Base-by-base conservation (phyloP, 108 stramenopile genomes). In the Chaetoceros tenuissimus region DNA sequence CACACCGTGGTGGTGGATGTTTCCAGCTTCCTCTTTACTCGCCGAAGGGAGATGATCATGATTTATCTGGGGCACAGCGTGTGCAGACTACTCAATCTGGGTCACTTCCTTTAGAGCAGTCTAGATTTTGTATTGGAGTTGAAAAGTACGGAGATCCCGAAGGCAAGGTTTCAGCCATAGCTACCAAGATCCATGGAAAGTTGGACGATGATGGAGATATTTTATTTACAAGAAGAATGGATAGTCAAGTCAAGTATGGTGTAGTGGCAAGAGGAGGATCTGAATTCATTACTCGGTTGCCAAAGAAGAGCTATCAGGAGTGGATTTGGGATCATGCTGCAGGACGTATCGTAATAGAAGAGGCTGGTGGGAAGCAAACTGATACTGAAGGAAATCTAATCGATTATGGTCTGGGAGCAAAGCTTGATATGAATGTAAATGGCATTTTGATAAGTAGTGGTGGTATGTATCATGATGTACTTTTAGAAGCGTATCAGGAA, bases 311-410 rank as follows among this genome's bases (percentile, higher is more conserved):
- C 0, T 88, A 94, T 52, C 40, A 64, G 22, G 93, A 94, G 51
- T 83, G 76, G 67, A 82, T 94, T 1, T 94, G 93, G 93, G 93
- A 94, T 57, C 84, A 84, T 3, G 87, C 85, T 1, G 67, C 89
- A 7, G 89, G 85, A n/a, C 52, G 57, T 7, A 50, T 85, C 21
- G 80, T 85, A 18, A 52, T 94, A 16, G 63, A 54, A 48, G 93
- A 85, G 64, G 86, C 82, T 16, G 90, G 90, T 13, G 90, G 90
- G n/a, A 44, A 19, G 25, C 68, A 92, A 60, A 89, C 83, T 0
- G 93, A 94, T 69, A 62, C 73, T 0, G 27, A 62, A 3, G 93
- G 93, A 10, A 46, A 63, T 3, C 43, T 51, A 27, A 67, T 94
- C 5, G 86, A 92, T 51, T 89, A 89, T 57, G 74, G 78, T 24